Conservation (phyloP, 2,329 filamentous ascomycete species). For the Paecilomyces variotii region DNA sequence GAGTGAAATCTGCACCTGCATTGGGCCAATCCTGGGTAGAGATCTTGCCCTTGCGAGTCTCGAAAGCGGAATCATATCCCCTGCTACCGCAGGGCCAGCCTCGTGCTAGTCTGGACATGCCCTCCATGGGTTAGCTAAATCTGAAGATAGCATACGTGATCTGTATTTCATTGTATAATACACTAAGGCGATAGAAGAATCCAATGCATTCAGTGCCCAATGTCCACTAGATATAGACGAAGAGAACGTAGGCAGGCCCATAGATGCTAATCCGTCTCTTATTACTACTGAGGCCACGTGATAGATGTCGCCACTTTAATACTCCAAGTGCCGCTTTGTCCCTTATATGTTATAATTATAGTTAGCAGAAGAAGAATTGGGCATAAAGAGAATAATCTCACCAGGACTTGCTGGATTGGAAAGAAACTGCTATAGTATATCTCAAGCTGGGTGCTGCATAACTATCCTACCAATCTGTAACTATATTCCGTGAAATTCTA, state of each 20-base stretch:
- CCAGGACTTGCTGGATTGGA: too few species aligned
- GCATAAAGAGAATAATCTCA: too few species aligned
- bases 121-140: background rate
- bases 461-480: too few species aligned
- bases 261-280: too few species aligned
- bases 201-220: slow-evolving; percentile 15
- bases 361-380: too few species aligned
- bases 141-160: background rate
- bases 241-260: background rate
- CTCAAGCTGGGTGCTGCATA: too few species aligned
- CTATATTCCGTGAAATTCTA: too few species aligned
- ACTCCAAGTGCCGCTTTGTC: too few species aligned
- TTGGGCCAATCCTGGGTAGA: background rate
- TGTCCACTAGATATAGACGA: background rate
- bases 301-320: too few species aligned
- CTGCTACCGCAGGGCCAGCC: background rate
- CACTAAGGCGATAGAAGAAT: slow-evolving; percentile 14
- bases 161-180: slow-evolving; percentile 3
- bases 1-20: background rate
- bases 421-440: too few species aligned
- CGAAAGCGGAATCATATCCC: background rate
- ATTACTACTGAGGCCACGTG: too few species aligned
- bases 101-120: background rate
- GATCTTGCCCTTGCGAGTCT: background rate
- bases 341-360: too few species aligned